These are phyloP conservation scores for Porcisia deanei DNA, from an alignment of 208 protist species.

Conservation along the genomic window DNA sequence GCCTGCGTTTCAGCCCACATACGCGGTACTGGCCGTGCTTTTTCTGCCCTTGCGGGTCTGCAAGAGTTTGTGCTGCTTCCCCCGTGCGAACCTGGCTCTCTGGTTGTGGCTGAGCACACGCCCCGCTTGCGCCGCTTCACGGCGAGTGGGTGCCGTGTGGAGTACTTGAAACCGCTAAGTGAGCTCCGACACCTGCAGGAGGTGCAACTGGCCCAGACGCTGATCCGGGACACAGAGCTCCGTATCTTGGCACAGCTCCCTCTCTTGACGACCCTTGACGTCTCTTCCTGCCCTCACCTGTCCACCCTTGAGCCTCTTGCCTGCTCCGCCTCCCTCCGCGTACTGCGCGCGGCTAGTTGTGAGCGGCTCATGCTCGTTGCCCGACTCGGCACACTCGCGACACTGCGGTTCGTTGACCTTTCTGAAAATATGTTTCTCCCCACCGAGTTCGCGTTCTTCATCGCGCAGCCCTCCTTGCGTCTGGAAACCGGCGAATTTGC, in stretches of 20 bases:
- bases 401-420: slow-evolving; percentile 28
- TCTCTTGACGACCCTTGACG: slow-evolving; percentile 30
- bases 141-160: slow-evolving; percentile 19
- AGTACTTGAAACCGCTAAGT: slow-evolving; percentile 34
- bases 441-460: slow-evolving; percentile 24
- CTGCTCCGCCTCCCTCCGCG: slow-evolving; percentile 11
- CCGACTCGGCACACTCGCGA: slow-evolving; percentile 18
- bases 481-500: slow-evolving; percentile 17
- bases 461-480: neutral
- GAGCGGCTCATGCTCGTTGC: slow-evolving; percentile 26
- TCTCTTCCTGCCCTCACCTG: slow-evolving; percentile 44
- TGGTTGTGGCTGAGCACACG: slow-evolving; percentile 36
- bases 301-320: slow-evolving; percentile 41
- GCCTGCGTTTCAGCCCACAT: slow-evolving; percentile 9
- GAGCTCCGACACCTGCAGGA: slow-evolving; percentile 27
- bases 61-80: slow-evolving; percentile 28
- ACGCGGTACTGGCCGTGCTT: slow-evolving; percentile 14
- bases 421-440: slow-evolving; percentile 32
- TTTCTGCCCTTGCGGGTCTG: slow-evolving; percentile 14
- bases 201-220: slow-evolving; percentile 32
- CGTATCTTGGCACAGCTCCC: slow-evolving; percentile 34
- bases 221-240: slow-evolving; percentile 47
- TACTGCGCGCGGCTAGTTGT: slow-evolving; percentile 27
- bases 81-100: slow-evolving; percentile 17
- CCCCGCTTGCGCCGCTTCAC: slow-evolving; percentile 29